phyloP scores from a whole-genome alignment of 257 asterid species.

The Echium plantagineum region DNA sequence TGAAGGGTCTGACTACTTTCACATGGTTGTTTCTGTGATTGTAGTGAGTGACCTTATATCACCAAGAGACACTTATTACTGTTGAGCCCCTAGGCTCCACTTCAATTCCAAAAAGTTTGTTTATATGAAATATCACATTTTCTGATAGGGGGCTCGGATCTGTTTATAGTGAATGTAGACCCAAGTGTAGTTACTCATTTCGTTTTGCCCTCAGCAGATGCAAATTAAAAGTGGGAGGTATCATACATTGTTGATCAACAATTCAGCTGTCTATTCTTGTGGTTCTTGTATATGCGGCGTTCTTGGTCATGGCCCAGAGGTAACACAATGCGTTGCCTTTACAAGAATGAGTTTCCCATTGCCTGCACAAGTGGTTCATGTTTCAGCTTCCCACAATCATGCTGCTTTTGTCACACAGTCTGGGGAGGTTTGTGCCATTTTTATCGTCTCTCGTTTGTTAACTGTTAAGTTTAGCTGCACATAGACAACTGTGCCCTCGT shows the following conservation, averaged over 20 bases:
- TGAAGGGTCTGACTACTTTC: too few relatives aligned
- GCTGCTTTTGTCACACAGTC: constrained; percentile 69
- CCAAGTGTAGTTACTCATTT: constrained; percentile 16
- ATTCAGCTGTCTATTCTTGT: constrained; percentile 56
- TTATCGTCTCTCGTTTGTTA: neutral
- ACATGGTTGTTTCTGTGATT: neutral
- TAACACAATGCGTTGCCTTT: constrained; percentile 62
- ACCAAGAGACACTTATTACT: neutral
- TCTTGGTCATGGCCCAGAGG: constrained; percentile 85
- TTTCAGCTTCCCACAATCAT: constrained; percentile 80
- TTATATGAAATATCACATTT: neutral
- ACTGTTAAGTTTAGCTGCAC: neutral
- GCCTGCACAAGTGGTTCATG: constrained; percentile 46
- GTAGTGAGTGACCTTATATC: neutral
- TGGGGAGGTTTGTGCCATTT: constrained; percentile 50
- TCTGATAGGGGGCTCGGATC: neutral
- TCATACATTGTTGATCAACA: constrained; percentile 66
- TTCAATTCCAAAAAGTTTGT: neutral
- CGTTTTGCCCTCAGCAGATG: constrained; percentile 43
- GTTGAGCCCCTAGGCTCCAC: neutral
- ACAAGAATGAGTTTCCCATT: constrained; percentile 51
- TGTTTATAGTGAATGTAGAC: neutral
- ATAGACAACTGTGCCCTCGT: neutral
- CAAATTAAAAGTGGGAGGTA: constrained; percentile 77
- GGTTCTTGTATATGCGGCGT: constrained; percentile 89